These are phyloP conservation scores for Tricladium varicosporioides DNA, from an alignment of 2,329 filamentous ascomycete species.

Conservation along the genomic window DNA sequence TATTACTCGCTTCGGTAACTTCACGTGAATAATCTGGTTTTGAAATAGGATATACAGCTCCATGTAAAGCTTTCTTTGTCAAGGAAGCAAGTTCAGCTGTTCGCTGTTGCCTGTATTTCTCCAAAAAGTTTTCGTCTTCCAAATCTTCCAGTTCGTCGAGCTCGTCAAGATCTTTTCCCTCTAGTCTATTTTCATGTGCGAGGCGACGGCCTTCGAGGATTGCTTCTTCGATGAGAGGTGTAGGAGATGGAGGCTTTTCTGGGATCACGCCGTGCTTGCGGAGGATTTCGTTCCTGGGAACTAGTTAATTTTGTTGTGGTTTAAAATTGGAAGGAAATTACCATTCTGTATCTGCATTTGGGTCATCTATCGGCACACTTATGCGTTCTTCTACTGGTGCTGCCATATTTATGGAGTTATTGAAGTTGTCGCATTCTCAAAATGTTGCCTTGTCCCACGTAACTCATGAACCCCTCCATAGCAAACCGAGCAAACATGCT, in stretches of 20 bases:
- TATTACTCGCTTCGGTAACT: conserved; percentile 84
- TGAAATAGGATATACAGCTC: conserved; percentile 87
- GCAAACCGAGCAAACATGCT: conserved; percentile 15
- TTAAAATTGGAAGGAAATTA: conserved; percentile 36
- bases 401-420: conserved; percentile 46
- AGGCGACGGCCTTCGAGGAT: conserved; percentile 77
- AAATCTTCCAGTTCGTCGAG: conserved; percentile 91
- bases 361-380: conserved; percentile 85
- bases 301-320: neutral
- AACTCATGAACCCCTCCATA: neutral
- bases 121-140: conserved; percentile 89
- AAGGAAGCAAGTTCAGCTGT: conserved; percentile 77
- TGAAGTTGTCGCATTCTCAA: conserved; percentile 2
- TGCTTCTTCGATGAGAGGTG: conserved; percentile 93
- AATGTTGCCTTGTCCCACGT: neutral
- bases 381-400: conserved; percentile 63
- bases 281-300: conserved; percentile 91
- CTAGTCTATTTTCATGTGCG: conserved; percentile 87
- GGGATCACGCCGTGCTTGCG: conserved; percentile 95
- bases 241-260: conserved; percentile 95
- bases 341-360: conserved; percentile 98
- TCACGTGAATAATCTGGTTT: conserved; percentile 92
- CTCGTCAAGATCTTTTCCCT: conserved; percentile 93
- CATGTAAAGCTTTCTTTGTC: conserved; percentile 75
- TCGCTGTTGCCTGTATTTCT: conserved; percentile 83